A percentile compares a stretch with the other conserved stretches of the same genome.
phyloP scores from a whole-genome alignment of 371 early-diverging fungal species.

The Saksenaea oblongispora region DNA sequence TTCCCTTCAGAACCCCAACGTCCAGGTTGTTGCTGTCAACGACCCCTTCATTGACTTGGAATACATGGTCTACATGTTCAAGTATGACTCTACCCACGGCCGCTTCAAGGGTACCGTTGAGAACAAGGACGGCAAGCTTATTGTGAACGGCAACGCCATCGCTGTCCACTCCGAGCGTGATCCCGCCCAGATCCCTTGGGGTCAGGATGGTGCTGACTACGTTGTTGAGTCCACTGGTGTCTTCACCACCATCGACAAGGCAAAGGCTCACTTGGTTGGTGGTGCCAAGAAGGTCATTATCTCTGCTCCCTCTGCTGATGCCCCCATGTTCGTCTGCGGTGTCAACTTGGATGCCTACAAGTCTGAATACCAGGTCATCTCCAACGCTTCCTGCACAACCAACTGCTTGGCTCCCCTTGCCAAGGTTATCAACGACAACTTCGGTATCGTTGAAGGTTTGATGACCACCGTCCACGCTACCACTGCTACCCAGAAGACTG shows the following conservation, averaged over 20 bases:
- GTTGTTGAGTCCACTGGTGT: conserved; percentile 99
- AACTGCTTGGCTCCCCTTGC: conserved; percentile 99
- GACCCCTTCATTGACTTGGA: conserved; percentile 97
- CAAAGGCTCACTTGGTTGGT: conserved; percentile 86
- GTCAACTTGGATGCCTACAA: conserved; percentile 96
- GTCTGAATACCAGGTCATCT: conserved; percentile 83
- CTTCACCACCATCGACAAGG: conserved; percentile 93
- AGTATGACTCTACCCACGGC: conserved; percentile 99
- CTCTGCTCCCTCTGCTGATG: conserved; percentile 94
- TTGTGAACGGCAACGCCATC: conserved; percentile 84
- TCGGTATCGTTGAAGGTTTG: conserved; percentile 80
- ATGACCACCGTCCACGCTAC: conserved; percentile 99
- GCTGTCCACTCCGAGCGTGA: conserved; percentile 68
- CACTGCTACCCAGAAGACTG: conserved; percentile 99
- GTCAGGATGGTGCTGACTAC: conserved; percentile 83
- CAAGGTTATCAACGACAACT: conserved; percentile 96
- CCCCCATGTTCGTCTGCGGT: conserved; percentile 88
- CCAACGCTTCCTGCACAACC: conserved; percentile 99
- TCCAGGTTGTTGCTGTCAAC: conserved; percentile 95
- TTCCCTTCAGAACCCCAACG: conserved; percentile 71
- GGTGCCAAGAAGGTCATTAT: conserved; percentile 99
- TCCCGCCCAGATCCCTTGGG: conserved; percentile 96
- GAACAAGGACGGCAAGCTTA: conserved; percentile 79
- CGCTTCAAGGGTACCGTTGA: conserved; percentile 80
- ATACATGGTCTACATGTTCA: conserved; percentile 97